Base-by-base conservation (phyloP, 2,329 filamentous ascomycete genomes). In the Arthrinium puccinioides region DNA sequence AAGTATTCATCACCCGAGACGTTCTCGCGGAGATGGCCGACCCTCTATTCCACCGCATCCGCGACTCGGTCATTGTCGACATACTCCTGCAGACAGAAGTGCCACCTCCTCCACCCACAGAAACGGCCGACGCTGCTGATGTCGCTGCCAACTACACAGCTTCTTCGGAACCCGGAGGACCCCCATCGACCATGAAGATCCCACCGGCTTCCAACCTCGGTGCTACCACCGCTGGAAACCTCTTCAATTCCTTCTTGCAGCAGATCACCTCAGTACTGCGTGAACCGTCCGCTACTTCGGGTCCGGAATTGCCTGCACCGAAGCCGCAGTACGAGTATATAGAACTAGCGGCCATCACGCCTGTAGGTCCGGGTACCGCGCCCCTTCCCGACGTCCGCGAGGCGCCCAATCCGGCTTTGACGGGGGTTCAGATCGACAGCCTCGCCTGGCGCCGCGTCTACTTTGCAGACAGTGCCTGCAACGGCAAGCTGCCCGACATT, bases 1-100 rank as follows among this genome's bases (percentile, higher is more conserved):
- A 82, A 45, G 79, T 96, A 15, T 85, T 86, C 54, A 75, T 97
- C 45, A 74, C 83, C 32, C 78, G 84, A 18, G 79, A 87, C 40
- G 75, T 90, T 19, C 79, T 87, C 20, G 78, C 83, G 40, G 82
- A 85, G 46, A 74, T 88, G 24, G 76, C 78, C 16, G 90, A 96
- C 59, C 85, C 88, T 11, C 82, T 89, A 40, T 96, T 96, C 57
- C 84, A 81, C 9, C 76, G 86, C 20, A 70, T 89, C 19, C 77
- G 84, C 32, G 86, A 95, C 51, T 61, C 76, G 4, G 70, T 84
- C 39, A 73, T 81, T 44, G 67, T 94, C 35, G 86, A 94, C 48
- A 60, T 95, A 27, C 71, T 89, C 41, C 59, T 92, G 37, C 80
- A 85, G 48, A 59, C 59, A 15, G 55, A 58, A 21, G 39, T 50